Evolutionary conservation across 345 rosid species (phyloP), one percentile per base, ranked within the genome.

Genomic region (Euphorbia pulcherrima): DNA sequence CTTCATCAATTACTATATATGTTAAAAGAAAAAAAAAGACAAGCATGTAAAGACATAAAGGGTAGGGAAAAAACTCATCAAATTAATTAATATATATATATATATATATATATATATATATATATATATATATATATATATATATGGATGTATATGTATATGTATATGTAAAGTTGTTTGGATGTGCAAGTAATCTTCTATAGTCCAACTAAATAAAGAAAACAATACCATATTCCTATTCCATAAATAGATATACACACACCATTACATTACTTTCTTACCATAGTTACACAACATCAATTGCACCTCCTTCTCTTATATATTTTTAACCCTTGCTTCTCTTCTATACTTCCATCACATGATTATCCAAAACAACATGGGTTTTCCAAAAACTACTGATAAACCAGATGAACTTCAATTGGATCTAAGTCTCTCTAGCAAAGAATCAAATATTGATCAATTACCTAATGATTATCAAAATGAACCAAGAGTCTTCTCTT

Each of bases 401-500:
- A 14, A 41, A 7, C 12, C 46, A 10, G 30, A 50, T 10, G 33
- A 57, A 16, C 48, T 86, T 37, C 80, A 72, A 18, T 80, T 92
- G 77, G 92, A 87, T 74, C 90, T 90, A 58, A 81, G 83, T 66
- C 85, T 90, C 65, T 81, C 78, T 26, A 72, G 76, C 71, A 78
- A 77, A 53, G 79, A 77, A 20, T 80, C 78, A n/a, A 72, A 44
- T 33, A 33, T 33, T 33, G 37, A 33, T 33, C 37, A 62, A 79
- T 56, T 73, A 63, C n/a, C n/a, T n/a, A n/a, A n/a, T n/a, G n/a
- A n/a, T n/a, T n/a, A 77, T 13, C 81, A 80, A 77, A 69, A 61
- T 2, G 61, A 77, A 47, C 86, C 63, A 59, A 81, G 72, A 63
- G 75, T 76, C n/a, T 76, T 76, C 30, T 61, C 79, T 4, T 76